Evolutionary conservation across 2,329 filamentous ascomycete genomes (phyloP), one percentile per base, ranked within the genome.

Genomic region (Periglandula ipomoeae): DNA sequence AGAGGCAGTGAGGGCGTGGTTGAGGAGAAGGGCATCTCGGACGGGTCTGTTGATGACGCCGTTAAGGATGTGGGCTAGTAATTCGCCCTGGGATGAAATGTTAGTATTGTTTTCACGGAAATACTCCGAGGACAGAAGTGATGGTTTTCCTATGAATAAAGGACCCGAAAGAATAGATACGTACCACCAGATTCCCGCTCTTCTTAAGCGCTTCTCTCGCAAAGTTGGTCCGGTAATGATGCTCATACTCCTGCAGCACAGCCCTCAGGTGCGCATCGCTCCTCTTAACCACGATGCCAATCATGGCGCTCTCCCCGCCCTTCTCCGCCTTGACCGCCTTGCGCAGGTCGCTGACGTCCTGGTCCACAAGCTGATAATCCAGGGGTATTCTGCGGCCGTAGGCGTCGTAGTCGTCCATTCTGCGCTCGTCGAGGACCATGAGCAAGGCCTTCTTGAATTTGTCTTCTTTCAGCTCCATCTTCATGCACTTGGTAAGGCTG

Each of bases 1-100:
- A 3, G 84, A 84, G 41, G 85, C 79, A 19, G 82, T 85, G 55
- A 97, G 81, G 2, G 93, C 91, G 70, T 97, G 93, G 66, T 95
- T 84, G 2, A 98, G 74, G 3, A 97, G 82, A 34, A 96, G 77
- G 3, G 91, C 89, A 65, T 97, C 93, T 48, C 93, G 87, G 53
- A 95, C 89, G 5, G 93, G 90, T 51, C 87, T 87, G 70, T 97
- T 97, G 71, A 97, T 95, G 50, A 95, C 83, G 59, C 93, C 93
- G 69, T 97, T 96, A 61, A 98, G 84, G 58, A 97, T 88, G 67
- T 97, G 93, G 0, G 89, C 88, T 34, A 97, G 81, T 19, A 95
- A 82, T 70, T 98, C 93, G 55, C 93, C 93, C 90, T 96, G 57
- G 43, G 5, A 7, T 10, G 7, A 35, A n/a, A n/a, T n/a, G 0